These are phyloP conservation scores for Collybiopsis luxurians DNA, from an alignment of 768 basidiomycete species.

Conservation along the genomic window DNA sequence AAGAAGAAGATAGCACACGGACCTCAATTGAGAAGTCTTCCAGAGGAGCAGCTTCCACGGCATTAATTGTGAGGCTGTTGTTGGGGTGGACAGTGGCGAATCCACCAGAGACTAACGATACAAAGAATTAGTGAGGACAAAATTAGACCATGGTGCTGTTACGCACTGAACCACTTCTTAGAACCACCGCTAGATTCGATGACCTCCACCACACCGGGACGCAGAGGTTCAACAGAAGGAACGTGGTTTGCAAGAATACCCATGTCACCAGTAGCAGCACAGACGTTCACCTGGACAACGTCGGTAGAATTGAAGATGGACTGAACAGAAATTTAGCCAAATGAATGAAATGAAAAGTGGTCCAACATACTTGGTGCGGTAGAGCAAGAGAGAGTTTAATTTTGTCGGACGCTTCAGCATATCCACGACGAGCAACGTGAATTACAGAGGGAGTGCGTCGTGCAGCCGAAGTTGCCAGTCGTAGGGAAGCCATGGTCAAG, in stretches of 20 bases:
- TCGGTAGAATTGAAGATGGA: slow-evolving; percentile 88
- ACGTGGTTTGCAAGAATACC: slow-evolving; percentile 99
- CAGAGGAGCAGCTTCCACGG: slow-evolving; percentile 91
- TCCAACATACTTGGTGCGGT: slow-evolving; percentile 81
- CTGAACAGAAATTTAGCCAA: slow-evolving; percentile 36
- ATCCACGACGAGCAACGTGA: slow-evolving; percentile 68
- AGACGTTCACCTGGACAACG: slow-evolving; percentile 93
- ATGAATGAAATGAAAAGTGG: background rate
- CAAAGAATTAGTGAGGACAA: background rate
- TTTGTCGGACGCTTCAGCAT: slow-evolving; percentile 90
- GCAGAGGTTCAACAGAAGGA: slow-evolving; percentile 92
- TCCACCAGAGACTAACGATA: slow-evolving; percentile 78
- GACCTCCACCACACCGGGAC: slow-evolving; percentile 93
- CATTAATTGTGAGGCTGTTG: slow-evolving; percentile 96
- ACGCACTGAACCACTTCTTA: slow-evolving; percentile 98
- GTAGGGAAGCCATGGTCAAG: slow-evolving; percentile 70
- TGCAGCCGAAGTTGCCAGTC: slow-evolving; percentile 62
- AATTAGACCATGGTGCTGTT: background rate
- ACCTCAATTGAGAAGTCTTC: slow-evolving; percentile 92
- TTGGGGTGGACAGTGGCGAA: slow-evolving; percentile 98
- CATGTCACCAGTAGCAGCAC: slow-evolving; percentile 96
- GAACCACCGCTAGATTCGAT: slow-evolving; percentile 73
- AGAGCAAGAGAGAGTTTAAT: slow-evolving; percentile 91
- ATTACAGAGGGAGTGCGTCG: slow-evolving; percentile 55
- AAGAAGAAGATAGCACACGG: slow-evolving; percentile 4